Evolutionary conservation across 495 filamentous ascomycete species (phyloP).

Genomic region (Parachaetomium inaequale): DNA sequence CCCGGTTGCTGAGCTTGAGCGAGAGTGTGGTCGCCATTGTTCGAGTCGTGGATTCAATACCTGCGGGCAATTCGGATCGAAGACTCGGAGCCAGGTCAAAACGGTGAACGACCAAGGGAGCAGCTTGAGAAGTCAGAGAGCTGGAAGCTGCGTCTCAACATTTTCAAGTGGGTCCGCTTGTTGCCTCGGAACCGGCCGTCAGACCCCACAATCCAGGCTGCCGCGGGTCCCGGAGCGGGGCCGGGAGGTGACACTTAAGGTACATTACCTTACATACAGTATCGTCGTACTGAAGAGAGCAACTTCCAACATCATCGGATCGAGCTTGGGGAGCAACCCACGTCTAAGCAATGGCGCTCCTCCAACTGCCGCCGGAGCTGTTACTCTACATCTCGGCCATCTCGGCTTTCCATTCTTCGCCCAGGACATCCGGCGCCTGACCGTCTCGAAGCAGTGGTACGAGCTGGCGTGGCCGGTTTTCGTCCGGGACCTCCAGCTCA

Average conservation of each 20-base stretch:
- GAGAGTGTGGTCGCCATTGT: conserved; percentile 37
- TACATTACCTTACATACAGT: too few relatives aligned
- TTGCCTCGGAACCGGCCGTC: background rate
- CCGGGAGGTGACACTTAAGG: too few relatives aligned
- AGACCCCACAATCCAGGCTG: too few relatives aligned
- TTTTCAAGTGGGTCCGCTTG: background rate
- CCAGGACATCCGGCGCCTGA: conserved; percentile 1
- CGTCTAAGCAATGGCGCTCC: background rate
- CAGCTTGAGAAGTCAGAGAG: too few relatives aligned
- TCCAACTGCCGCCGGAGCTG: conserved; percentile 2
- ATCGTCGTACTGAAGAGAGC: too few relatives aligned
- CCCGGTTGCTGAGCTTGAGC: conserved; percentile 44
- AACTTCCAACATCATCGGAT: too few relatives aligned
- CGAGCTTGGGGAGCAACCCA: too few relatives aligned
- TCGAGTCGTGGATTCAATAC: too few relatives aligned
- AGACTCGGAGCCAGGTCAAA: too few relatives aligned
- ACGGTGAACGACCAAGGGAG: background rate
- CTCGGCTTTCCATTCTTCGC: conserved; percentile 5
- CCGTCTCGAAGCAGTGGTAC: conserved; percentile 1
- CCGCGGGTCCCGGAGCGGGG: too few relatives aligned
- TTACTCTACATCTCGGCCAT: background rate
- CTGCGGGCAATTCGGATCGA: background rate
- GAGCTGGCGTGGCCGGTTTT: conserved; percentile 1
- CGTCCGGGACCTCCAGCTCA: background rate
- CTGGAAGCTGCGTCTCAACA: background rate